These are phyloP conservation scores for Pachyrhizus erosus DNA, from an alignment of 306 rosid genomes.

Conservation along the genomic window DNA sequence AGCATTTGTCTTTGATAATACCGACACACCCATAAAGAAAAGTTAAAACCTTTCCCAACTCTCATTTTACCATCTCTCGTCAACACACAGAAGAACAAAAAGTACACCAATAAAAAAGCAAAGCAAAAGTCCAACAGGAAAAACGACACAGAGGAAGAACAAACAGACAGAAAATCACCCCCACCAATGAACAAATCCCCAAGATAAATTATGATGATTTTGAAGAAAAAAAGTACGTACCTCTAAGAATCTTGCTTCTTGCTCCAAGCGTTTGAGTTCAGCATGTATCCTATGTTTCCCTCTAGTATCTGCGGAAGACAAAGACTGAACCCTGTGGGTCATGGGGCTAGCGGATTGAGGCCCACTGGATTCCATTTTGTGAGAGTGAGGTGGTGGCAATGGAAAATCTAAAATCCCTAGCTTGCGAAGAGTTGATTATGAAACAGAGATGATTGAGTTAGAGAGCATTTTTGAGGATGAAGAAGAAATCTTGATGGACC, in stretches of 20 bases:
- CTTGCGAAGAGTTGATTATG: slow-evolving; percentile 26
- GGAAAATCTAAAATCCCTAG: slow-evolving; percentile 18
- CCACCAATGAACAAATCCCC: slow-evolving; percentile 26
- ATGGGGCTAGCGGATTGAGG: slow-evolving; percentile 68
- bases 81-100: slow-evolving; percentile 15
- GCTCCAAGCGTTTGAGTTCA: slow-evolving; percentile 89
- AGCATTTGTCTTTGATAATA: slow-evolving; percentile 10
- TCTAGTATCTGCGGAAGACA: slow-evolving; percentile 76
- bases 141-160: slow-evolving; percentile 32
- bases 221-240: slow-evolving; percentile 44
- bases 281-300: slow-evolving; percentile 96
- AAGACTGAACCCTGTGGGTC: slow-evolving; percentile 71
- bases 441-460: slow-evolving; percentile 43
- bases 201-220: slow-evolving; percentile 18
- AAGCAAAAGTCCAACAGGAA: not conserved
- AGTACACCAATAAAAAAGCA: slow-evolving; percentile 10
- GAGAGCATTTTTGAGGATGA: not conserved
- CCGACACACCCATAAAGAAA: slow-evolving; percentile 20
- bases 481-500: slow-evolving; percentile 57
- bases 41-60: slow-evolving; percentile 35
- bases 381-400: slow-evolving; percentile 38
- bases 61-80: slow-evolving; percentile 19
- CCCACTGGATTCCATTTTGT: slow-evolving; percentile 75
- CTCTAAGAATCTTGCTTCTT: slow-evolving; percentile 91
- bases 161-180: slow-evolving; percentile 17